These are phyloP conservation scores for Nemania bipapillata DNA, from an alignment of 2,329 filamentous ascomycete genomes.

Conservation along the genomic window DNA sequence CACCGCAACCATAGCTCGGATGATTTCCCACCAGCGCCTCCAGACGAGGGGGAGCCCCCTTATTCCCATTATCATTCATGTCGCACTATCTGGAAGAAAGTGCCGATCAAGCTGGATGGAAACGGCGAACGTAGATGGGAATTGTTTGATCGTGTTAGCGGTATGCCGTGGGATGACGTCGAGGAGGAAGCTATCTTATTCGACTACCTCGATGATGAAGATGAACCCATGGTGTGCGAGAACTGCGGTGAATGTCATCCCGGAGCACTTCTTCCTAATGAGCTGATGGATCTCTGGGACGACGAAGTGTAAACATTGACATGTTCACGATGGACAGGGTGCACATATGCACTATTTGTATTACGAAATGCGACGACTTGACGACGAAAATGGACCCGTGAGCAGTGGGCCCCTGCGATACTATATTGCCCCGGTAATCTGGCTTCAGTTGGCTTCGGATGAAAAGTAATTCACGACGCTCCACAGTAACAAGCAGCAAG, in stretches of 20 bases:
- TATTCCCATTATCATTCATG: slow-evolving; percentile 56
- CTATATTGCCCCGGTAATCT: slow-evolving; percentile 38
- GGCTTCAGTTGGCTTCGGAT: slow-evolving; percentile 4
- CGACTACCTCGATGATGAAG: slow-evolving; percentile 45
- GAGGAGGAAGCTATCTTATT: slow-evolving; percentile 49
- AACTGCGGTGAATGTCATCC: slow-evolving; percentile 50
- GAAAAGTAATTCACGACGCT: slow-evolving; percentile 15
- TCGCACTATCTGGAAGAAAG: slow-evolving; percentile 63
- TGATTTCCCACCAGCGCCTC: slow-evolving; percentile 56
- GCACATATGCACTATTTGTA: background rate
- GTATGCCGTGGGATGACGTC: slow-evolving; percentile 48
- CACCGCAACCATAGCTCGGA: slow-evolving; percentile 43
- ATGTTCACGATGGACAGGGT: background rate
- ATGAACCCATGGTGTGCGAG: slow-evolving; percentile 45
- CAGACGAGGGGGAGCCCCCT: slow-evolving; percentile 57
- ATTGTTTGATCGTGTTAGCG: slow-evolving; percentile 57
- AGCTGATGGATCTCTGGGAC: slow-evolving; percentile 48
- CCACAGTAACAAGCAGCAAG: background rate
- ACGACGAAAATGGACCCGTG: slow-evolving; percentile 18
- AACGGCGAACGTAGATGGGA: slow-evolving; percentile 59
- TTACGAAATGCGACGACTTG: slow-evolving; percentile 20
- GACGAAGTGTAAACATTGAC: slow-evolving; percentile 33
- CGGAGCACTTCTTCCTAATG: slow-evolving; percentile 47
- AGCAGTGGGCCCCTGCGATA: slow-evolving; percentile 40
- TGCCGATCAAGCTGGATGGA: slow-evolving; percentile 57